These are phyloP conservation scores for Hydnomerulius pinastri DNA, from an alignment of 768 basidiomycete genomes.

Conservation along the genomic window DNA sequence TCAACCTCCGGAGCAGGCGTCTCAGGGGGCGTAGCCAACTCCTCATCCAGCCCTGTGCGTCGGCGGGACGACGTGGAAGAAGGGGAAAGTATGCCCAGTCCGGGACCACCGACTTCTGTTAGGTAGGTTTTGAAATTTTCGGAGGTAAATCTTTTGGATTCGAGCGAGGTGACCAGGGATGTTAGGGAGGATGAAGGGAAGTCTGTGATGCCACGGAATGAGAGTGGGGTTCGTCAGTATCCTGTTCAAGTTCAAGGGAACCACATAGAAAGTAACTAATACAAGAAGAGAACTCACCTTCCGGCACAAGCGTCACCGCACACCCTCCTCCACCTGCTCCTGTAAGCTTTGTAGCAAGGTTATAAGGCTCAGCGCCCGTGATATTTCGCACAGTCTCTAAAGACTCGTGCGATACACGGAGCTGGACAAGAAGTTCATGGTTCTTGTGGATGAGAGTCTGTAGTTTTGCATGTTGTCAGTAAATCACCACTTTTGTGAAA, in stretches of 20 bases:
- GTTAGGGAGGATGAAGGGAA: slow-evolving; percentile 62
- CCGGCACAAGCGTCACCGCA: slow-evolving; percentile 91
- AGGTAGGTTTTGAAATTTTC: slow-evolving; percentile 57
- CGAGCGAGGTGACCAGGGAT: slow-evolving; percentile 59
- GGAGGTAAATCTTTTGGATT: slow-evolving; percentile 33
- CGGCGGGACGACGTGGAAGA: slow-evolving; percentile 24
- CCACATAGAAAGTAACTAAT: no score
- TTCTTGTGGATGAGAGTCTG: slow-evolving; percentile 88
- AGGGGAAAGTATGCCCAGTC: slow-evolving; percentile 82
- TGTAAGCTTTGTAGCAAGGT: slow-evolving; percentile 89
- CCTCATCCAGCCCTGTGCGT: slow-evolving; percentile 6
- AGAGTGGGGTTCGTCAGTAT: not conserved
- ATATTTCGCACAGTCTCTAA: slow-evolving; percentile 80
- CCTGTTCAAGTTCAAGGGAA: no score
- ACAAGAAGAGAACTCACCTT: slow-evolving; percentile 55
- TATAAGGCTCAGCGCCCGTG: slow-evolving; percentile 63
- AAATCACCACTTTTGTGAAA: not conserved
- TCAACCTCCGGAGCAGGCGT: slow-evolving; percentile 9
- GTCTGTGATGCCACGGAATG: slow-evolving; percentile 52
- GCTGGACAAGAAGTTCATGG: slow-evolving; percentile 76
- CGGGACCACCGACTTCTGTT: slow-evolving; percentile 91
- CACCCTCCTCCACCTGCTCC: slow-evolving; percentile 99
- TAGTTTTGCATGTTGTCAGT: not conserved
- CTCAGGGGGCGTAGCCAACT: slow-evolving; percentile 32
- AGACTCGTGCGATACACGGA: slow-evolving; percentile 90